phyloP scores from a whole-genome alignment of 768 basidiomycete species.

The Auriculariales sp. region DNA sequence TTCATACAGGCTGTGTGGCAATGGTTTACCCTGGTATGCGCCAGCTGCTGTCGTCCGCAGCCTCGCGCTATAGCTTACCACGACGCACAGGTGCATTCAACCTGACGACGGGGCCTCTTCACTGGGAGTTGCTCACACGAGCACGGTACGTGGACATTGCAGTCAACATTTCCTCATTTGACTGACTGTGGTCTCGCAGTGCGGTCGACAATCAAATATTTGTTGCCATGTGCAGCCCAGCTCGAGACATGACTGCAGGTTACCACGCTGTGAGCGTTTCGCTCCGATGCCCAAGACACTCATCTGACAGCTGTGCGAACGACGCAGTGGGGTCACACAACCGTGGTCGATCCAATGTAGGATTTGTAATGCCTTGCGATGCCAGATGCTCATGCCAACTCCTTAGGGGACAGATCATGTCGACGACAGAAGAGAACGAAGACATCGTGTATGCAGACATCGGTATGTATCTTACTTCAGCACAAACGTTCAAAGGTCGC shows the following conservation, averaged over 20 bases:
- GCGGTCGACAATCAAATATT: conserved; percentile 97
- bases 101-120: conserved; percentile 83
- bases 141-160: conserved; percentile 40
- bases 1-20: conserved; percentile 56
- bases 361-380: conserved; percentile 11
- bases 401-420: conserved; percentile 56
- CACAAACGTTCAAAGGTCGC: not conserved
- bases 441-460: conserved; percentile 69
- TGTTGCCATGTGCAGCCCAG: conserved; percentile 91
- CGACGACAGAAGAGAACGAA: conserved; percentile 62
- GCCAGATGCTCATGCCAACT: not conserved
- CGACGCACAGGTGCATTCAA: conserved; percentile 73
- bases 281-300: not conserved
- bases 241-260: conserved; percentile 61
- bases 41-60: not conserved
- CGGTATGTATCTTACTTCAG: conserved; percentile 33
- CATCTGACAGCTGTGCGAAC: not conserved
- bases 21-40: conserved; percentile 80
- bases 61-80: too few relatives aligned
- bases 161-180: not conserved
- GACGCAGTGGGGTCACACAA: conserved; percentile 73
- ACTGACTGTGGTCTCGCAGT: conserved; percentile 26
- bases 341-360: conserved; percentile 83
- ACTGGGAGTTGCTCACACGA: conserved; percentile 88
- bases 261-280: conserved; percentile 67